phyloP scores from a whole-genome alignment of 257 asterid species.

The Oldenlandia corymbosa region DNA sequence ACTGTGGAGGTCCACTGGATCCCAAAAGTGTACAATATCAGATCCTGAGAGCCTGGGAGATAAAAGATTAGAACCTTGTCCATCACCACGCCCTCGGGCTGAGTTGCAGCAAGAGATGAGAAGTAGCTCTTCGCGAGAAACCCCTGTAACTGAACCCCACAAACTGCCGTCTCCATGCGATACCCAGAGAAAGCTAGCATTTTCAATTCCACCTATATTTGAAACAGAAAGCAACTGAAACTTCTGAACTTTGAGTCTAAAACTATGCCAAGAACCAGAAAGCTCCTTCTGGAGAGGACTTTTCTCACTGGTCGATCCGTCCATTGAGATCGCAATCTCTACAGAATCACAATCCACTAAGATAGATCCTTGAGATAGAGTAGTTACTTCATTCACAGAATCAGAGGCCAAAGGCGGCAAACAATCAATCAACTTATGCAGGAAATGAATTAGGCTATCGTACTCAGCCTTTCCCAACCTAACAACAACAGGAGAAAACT shows the following conservation, averaged over 20 bases:
- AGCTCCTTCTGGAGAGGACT: constrained; percentile 59
- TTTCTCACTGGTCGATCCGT: constrained; percentile 39
- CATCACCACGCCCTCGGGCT: constrained; percentile 84
- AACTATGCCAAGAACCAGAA: constrained; percentile 78
- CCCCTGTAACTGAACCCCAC: constrained; percentile 71
- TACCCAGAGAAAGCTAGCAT: constrained; percentile 60
- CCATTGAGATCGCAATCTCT: constrained; percentile 38
- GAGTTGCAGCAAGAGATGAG: constrained; percentile 76
- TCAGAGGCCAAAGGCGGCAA: constrained; percentile 40
- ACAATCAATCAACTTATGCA: constrained; percentile 43
- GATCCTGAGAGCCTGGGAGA: constrained; percentile 70
- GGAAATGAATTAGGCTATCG: constrained; percentile 43
- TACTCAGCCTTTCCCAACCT: constrained; percentile 48
- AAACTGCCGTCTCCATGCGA: constrained; percentile 76
- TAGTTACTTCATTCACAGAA: constrained; percentile 35
- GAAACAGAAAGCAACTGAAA: constrained; percentile 68
- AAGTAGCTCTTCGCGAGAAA: constrained; percentile 54
- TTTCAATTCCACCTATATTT: constrained; percentile 66
- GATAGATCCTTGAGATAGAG: constrained; percentile 55
- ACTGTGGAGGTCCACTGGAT: constrained; percentile 52
- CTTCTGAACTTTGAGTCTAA: constrained; percentile 58
- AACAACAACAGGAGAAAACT: constrained; percentile 49
- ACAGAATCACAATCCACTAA: constrained; percentile 65
- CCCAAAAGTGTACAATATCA: constrained; percentile 58
- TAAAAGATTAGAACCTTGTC: constrained; percentile 80